Evolutionary conservation across 208 protist genomes (phyloP).

Genomic region (Acanthamoeba sp.): DNA sequence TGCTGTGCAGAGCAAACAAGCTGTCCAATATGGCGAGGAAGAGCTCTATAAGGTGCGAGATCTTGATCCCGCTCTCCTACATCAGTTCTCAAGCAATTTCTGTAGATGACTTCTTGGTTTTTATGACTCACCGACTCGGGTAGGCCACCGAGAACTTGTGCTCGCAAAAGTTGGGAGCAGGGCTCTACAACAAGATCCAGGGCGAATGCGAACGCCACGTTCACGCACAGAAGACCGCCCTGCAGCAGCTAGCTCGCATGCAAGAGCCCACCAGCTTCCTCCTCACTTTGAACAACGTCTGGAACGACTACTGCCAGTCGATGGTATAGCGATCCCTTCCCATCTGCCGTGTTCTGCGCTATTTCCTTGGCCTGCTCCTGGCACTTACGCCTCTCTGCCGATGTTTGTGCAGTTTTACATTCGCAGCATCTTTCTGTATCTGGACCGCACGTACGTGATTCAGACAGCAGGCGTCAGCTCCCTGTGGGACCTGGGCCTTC

Average conservation of each 20-base stretch:
- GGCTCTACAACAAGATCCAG: conserved; percentile 78
- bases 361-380: background rate
- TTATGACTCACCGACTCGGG: background rate
- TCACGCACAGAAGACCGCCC: background rate
- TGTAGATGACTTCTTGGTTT: background rate
- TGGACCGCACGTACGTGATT: conserved; percentile 87
- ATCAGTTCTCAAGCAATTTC: background rate
- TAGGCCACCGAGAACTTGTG: conserved; percentile 67
- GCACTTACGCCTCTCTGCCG: background rate
- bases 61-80: background rate
- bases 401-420: conserved; percentile 76
- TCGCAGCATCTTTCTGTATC: conserved; percentile 87
- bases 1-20: conserved; percentile 80
- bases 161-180: conserved; percentile 62
- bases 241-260: conserved; percentile 32
- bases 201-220: conserved; percentile 51
- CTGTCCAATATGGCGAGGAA: conserved; percentile 77
- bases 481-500: conserved; percentile 86
- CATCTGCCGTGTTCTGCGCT: background rate
- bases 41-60: conserved; percentile 84
- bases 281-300: conserved; percentile 69
- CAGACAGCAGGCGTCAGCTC: conserved; percentile 80
- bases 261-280: conserved; percentile 71
- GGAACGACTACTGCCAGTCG: conserved; percentile 77
- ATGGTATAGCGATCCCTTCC: conserved; percentile 60